Evolutionary conservation across 2,329 filamentous ascomycete genomes (phyloP), one percentile per base, ranked within the genome.

Genomic region (Hymenoscyphus linearis): DNA sequence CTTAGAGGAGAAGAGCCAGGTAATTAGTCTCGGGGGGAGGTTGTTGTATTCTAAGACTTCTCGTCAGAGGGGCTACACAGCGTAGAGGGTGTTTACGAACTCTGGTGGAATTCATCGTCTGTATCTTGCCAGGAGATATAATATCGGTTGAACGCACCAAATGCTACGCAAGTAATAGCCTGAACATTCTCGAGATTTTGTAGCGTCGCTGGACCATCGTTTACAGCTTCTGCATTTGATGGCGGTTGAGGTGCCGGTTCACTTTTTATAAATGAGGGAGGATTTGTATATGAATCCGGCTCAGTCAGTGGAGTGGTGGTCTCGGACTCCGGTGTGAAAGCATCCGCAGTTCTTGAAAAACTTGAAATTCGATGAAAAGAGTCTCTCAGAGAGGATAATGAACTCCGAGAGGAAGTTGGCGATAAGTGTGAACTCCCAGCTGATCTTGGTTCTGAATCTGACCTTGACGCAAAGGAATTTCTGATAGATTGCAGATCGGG

Each of bases 351-450:
- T 18, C 64, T 60, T 22, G 65, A 66, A 52, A 67, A 66, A 50
- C 62, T 66, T 10, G 74, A 58, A 3, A 63, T 50, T 52, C 62
- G 58, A 13, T 70, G 73, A 50, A 66, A 71, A 26, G 75, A 74
- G 60, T 72, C 74, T 10, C 74, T 71, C 4, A 76, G 75, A 67
- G 70, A 72, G 1, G 70, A 76, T 36, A 73, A 74, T 10, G 73
- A 67, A 2, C 60, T 62, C 47, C 63, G 56, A 0, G 63, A 60
- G 12, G 61, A 63, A 25, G 7, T 52, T 22, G 55, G 16, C 13
- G 40, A 52, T 7, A 26, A 18, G 27, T 62, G 61, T 10, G 64
- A 65, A 60, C 54, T 64, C 13, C 64, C 37, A 14, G 56, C 36
- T 5, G 64, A 64, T 22, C 27, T 35, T n/a, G 44, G 25, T 26